Evolutionary conservation across 2,329 filamentous ascomycete genomes (phyloP), one percentile per base, ranked within the genome.

Genomic region (Cladosporium sp.): DNA sequence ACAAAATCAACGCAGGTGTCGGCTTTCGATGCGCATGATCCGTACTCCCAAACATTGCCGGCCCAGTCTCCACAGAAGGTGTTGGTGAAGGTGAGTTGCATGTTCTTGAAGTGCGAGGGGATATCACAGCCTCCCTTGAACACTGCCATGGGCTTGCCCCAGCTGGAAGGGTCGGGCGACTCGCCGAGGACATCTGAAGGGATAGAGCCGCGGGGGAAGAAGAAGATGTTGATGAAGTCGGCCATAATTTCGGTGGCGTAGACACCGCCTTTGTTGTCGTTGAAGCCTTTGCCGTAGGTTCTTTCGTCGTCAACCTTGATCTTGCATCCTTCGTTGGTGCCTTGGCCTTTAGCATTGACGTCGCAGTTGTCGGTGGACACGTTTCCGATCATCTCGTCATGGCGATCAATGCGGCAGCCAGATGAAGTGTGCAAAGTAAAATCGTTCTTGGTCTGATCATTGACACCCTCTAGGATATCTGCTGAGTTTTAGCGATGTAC

Each of bases 41-140:
- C 55, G 32, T 49, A 54, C 8, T 51, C 50, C 59, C 64, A 68
- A 7, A 61, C 56, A 18, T 58, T 59, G 30, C 66, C 67, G 6
- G 68, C 68, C 63, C 64, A 71, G 42, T 67, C 62, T 29, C 70
- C 70, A 51, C 70, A 72, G 55, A 71, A 72, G 13, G 67, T 77
- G 19, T 71, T 71, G 68, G 93, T 93, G 74, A 94, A 90, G 6
- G 78, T 80, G 20, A 78, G 71, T 11, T 60, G 50, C 40, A 69
- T 63, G 40, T 68, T 55, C 2, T 41, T 59, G 59, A 72, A 69
- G 13, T 64, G 52, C 11, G 47, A 43, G 51, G 64, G 48, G 46
- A 72, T 65, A 32, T 68, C 55, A 50, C 69, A 72, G 27, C 52
- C 57, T 13, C 68, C 66, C 36, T 58, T 79, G 67, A 88, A 88